Evolutionary conservation across 1,284 basidiomycete genomes (phyloP).

Genomic region (Fomitopsis pinicola): DNA sequence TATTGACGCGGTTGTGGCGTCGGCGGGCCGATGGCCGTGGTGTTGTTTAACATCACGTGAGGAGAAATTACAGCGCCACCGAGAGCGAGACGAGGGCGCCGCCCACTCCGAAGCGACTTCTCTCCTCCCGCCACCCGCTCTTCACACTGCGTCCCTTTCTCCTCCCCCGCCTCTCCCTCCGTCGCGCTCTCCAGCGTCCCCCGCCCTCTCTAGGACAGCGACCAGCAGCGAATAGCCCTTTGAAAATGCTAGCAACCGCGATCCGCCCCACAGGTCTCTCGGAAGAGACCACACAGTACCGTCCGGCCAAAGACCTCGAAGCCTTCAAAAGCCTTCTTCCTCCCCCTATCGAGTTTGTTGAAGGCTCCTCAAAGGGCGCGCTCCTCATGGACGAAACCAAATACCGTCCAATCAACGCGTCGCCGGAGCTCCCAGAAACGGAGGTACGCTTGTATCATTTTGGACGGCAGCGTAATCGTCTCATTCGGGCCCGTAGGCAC

Average conservation of each 20-base stretch:
- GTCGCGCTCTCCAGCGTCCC: conserved; percentile 1
- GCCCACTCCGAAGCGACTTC: neutral
- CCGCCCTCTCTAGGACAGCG: neutral
- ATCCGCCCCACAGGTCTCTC: conserved; percentile 51
- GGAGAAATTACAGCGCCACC: conserved; percentile 5
- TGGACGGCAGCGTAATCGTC: conserved; percentile 3
- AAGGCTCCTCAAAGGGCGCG: conserved; percentile 72
- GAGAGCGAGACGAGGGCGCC: neutral
- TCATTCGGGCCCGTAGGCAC: neutral
- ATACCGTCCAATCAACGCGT: conserved; percentile 73
- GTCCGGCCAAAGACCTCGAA: conserved; percentile 66
- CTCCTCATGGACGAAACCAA: conserved; percentile 65
- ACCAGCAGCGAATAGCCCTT: neutral
- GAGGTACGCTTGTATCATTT: conserved; percentile 32
- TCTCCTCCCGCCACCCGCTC: neutral
- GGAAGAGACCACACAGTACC: conserved; percentile 45
- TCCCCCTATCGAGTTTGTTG: conserved; percentile 73
- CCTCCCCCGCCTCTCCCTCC: conserved; percentile 5
- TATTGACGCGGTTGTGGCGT: neutral
- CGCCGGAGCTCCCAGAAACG: conserved; percentile 34
- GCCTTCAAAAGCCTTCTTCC: conserved; percentile 71
- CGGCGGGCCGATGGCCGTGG: neutral
- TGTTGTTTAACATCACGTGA: conserved; percentile 3
- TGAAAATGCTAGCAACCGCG: conserved; percentile 57
- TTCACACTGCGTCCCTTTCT: neutral